Evolutionary conservation across 257 asterid genomes (phyloP), one percentile per base, ranked within the genome.

Genomic region (Leptodermis oblonga): DNA sequence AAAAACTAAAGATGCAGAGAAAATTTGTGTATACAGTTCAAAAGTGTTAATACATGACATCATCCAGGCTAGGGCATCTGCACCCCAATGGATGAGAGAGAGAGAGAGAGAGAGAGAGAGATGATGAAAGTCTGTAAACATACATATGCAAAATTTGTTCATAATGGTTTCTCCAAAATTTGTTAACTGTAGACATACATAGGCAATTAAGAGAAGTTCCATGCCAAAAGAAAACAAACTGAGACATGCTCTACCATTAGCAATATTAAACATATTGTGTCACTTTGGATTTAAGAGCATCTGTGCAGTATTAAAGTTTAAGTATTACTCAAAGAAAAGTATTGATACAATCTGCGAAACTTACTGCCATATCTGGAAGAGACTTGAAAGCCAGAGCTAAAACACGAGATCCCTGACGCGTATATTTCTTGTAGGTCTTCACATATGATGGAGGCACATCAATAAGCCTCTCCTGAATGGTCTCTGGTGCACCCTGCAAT

Each of bases 361-460:
- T 80, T 90, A 93, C 99, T 79, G 97, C 84, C 99, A 93, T 88
- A 33, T 93, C 99, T 45, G 96, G 96, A 76, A 93, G 95, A 76
- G 94, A 70, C 80, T 85, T 90, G 85, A 84, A 90, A 69, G 97
- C 99, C 83, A 93, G 80, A 64, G 99, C 95, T 88, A 93, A 73
- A 61, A 93, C 97, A 71, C 97, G 97, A 68, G 99, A 93, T 78
- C 99, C 99, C 81, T 93, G 99, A 46, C 96, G 97, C 56, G 99
- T 93, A 79, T 88, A 86, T 76, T 87, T 88, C 85, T 93, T 93
- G 80, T 93, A 93, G 60, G 94, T 89, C 70, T 73, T 72, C 62
- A 84, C 86, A 66, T 88, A 93, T 78, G 86, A 86, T 56, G 84
- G 75, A 14, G 99, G 97, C 74, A 93, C 92, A 52, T 93, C 86